Conservation (phyloP, 345 rosid genomes). For the Lepidium aucheri region DNA sequence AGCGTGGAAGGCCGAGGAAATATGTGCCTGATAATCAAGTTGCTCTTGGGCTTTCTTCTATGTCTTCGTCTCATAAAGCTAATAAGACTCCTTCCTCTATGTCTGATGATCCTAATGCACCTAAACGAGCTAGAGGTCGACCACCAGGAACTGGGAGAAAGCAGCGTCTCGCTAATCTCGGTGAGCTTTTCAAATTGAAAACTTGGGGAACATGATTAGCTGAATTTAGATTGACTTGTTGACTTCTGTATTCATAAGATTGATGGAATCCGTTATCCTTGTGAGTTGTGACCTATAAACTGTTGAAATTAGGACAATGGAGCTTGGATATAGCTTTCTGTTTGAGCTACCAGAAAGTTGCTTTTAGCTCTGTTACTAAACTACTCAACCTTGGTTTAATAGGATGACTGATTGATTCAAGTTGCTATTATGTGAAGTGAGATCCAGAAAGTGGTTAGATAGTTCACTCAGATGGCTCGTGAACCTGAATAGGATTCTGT, state of each 20-base stretch:
- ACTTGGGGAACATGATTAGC: background rate
- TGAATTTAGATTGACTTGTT: background rate
- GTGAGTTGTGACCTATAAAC: background rate
- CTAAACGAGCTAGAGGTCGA: slow-evolving; percentile 63
- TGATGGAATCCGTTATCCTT: background rate
- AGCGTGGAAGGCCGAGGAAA: slow-evolving; percentile 91
- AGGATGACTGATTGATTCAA: background rate
- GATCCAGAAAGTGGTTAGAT: background rate
- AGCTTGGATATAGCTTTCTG: background rate
- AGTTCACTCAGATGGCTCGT: background rate
- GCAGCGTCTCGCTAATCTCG: slow-evolving; percentile 75
- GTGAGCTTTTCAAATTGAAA: slow-evolving; percentile 30
- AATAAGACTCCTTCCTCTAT: background rate
- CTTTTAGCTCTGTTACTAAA: background rate
- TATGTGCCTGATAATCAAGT: slow-evolving; percentile 51
- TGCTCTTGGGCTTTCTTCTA: slow-evolving; percentile 61
- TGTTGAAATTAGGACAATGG: background rate
- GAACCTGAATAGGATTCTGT: background rate
- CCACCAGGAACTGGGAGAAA: slow-evolving; percentile 95
- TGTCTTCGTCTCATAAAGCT: slow-evolving; percentile 14
- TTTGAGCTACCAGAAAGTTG: background rate
- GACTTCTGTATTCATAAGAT: background rate
- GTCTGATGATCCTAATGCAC: slow-evolving; percentile 45
- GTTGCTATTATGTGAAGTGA: background rate
- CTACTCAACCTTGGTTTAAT: background rate